Percentiles rank a stretch among this genome's conserved stretches.
These are phyloP conservation scores for Suhomyces xylopsoci DNA, from an alignment of 805 yeast species.

Conservation along the genomic window DNA sequence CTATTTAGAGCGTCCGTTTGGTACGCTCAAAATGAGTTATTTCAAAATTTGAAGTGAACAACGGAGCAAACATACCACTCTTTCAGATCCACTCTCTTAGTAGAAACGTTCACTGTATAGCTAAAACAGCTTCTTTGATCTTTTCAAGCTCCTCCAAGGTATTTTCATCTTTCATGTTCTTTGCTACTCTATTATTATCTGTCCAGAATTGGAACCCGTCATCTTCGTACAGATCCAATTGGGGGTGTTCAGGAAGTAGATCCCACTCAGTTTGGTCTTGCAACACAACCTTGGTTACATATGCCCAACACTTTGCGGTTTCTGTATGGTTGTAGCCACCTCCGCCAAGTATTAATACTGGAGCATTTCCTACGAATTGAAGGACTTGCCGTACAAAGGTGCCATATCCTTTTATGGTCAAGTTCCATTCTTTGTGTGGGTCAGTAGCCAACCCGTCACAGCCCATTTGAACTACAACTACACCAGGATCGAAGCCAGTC, in stretches of 20 bases:
- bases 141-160: conserved; percentile 21
- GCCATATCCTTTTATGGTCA: conserved; percentile 52
- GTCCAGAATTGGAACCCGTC: conserved; percentile 53
- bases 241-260: conserved; percentile 50
- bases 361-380: conserved; percentile 19
- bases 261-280: conserved; percentile 33
- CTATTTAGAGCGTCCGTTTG: too few species aligned
- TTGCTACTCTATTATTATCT: conserved; percentile 19
- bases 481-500: conserved; percentile 42
- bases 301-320: conserved; percentile 60
- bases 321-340: conserved; percentile 71
- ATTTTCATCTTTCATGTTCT: conserved; percentile 31
- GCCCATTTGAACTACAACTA: conserved; percentile 65
- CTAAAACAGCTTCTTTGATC: conserved; percentile 11
- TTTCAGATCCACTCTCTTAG: too few species aligned
- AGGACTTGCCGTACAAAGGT: conserved; percentile 28
- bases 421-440: conserved; percentile 64
- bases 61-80: too few species aligned
- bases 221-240: conserved; percentile 39
- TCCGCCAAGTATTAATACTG: conserved; percentile 61
- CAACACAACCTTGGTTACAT: conserved; percentile 29
- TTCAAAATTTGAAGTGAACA: too few species aligned
- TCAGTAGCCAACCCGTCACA: conserved; percentile 73
- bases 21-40: too few species aligned
- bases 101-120: not conserved